A percentile compares a stretch with the other conserved stretches of the same genome.
These are phyloP conservation scores for Clitopilus hobsonii DNA, from an alignment of 768 basidiomycete species.

Conservation along the genomic window DNA sequence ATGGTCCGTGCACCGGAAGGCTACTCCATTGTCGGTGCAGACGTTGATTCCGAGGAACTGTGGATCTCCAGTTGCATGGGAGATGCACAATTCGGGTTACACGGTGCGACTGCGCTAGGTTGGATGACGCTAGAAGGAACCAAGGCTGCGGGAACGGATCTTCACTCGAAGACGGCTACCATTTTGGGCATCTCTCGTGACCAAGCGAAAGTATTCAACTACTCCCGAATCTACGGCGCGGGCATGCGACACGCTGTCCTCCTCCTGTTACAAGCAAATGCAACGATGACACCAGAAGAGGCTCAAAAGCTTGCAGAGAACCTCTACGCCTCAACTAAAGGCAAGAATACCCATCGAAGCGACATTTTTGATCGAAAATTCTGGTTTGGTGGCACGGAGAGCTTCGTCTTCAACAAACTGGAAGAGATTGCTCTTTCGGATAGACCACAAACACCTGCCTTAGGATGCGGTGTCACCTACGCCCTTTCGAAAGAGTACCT, in stretches of 20 bases:
- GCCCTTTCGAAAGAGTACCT: slow-evolving; percentile 91
- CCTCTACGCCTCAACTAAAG: slow-evolving; percentile 91
- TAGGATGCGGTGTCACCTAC: slow-evolving; percentile 91
- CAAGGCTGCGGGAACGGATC: slow-evolving; percentile 88
- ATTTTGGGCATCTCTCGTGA: slow-evolving; percentile 93
- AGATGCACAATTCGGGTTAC: slow-evolving; percentile 94
- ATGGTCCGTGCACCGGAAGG: slow-evolving; percentile 95
- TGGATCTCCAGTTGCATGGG: slow-evolving; percentile 99
- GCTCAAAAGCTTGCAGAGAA: slow-evolving; percentile 80
- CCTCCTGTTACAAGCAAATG: slow-evolving; percentile 80
- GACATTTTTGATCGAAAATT: slow-evolving; percentile 80
- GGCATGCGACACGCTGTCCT: slow-evolving; percentile 92
- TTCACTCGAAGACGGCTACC: slow-evolving; percentile 93
- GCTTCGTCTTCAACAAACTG: slow-evolving; percentile 95
- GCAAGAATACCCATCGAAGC: slow-evolving; percentile 73
- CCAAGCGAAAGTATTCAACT: slow-evolving; percentile 98
- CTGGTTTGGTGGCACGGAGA: slow-evolving; percentile 97
- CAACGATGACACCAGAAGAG: slow-evolving; percentile 69
- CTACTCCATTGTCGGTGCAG: slow-evolving; percentile 93
- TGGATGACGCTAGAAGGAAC: slow-evolving; percentile 99
- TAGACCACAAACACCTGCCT: slow-evolving; percentile 84
- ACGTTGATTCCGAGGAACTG: slow-evolving; percentile 97
- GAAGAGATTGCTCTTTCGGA: slow-evolving; percentile 91
- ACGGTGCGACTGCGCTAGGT: slow-evolving; percentile 94
- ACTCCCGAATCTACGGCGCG: slow-evolving; percentile 97